phyloP scores from a whole-genome alignment of 169 alveolate genomes.

The Theileria annulata region DNA sequence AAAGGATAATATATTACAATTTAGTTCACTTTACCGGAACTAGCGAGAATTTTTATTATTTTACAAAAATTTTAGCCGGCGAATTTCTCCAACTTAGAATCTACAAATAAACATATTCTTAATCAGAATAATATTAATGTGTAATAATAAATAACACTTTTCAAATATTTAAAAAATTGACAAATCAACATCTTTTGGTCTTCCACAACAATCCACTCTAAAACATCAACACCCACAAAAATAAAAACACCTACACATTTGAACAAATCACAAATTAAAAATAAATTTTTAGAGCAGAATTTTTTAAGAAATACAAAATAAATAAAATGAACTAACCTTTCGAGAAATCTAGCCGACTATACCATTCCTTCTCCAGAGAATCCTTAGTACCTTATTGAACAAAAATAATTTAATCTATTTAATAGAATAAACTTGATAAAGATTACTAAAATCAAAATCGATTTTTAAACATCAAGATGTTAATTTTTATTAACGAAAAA shows the following conservation, averaged over 20 bases:
- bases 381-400: not conserved
- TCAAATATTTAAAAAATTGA: not conserved
- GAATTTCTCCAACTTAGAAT: slow-evolving; percentile 1
- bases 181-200: not conserved
- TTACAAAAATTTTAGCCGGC: not conserved
- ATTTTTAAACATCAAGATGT: not conserved
- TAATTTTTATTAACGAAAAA: not conserved
- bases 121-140: not conserved
- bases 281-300: not conserved
- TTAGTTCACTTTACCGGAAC: not conserved
- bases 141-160: not conserved
- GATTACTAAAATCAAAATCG: not conserved
- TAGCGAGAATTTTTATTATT: not conserved
- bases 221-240: slow-evolving; percentile 5
- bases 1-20: not conserved
- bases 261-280: not conserved
- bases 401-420: not conserved
- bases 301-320: not conserved
- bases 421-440: not conserved
- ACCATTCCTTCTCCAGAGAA: not conserved
- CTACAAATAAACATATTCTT: not conserved
- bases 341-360: not conserved
- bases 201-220: not conserved
- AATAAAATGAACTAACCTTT: slow-evolving; percentile 6
- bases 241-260: not conserved